Conservation (phyloP, 2,329 filamentous ascomycete genomes). For the Aspergillus sergii region DNA sequence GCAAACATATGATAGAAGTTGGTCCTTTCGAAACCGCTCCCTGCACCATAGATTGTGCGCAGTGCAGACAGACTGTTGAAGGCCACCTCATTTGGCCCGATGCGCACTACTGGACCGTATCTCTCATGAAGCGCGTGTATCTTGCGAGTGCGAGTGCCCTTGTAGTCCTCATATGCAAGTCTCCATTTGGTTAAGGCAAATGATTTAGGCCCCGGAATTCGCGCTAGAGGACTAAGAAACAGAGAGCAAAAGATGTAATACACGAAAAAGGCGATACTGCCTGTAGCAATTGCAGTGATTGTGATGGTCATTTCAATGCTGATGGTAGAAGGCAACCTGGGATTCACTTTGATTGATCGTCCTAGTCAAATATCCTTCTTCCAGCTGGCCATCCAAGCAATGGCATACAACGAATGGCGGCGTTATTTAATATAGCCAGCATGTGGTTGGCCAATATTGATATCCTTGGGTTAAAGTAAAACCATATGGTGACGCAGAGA, state of each 20-base stretch:
- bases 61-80: constrained; percentile 50
- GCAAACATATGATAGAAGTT: constrained; percentile 60
- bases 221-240: not conserved
- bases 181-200: constrained; percentile 51
- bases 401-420: not conserved
- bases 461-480: not conserved
- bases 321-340: not conserved
- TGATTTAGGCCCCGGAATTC: constrained; percentile 38
- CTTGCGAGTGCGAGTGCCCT: constrained; percentile 44
- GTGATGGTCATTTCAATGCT: not conserved
- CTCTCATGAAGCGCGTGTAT: constrained; percentile 48
- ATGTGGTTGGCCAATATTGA: not conserved
- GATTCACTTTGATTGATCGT: not conserved
- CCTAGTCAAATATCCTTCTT: not conserved
- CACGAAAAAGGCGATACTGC: not conserved
- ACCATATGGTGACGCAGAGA: not conserved
- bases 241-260: not conserved
- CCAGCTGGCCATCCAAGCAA: too few relatives aligned
- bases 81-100: constrained; percentile 51
- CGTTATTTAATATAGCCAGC: not conserved
- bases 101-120: constrained; percentile 53
- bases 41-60: constrained; percentile 58
- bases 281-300: not conserved
- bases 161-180: constrained; percentile 49
- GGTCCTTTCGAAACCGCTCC: constrained; percentile 54